Evolutionary conservation across 768 basidiomycete genomes (phyloP).

Genomic region (Serendipita vermifera): DNA sequence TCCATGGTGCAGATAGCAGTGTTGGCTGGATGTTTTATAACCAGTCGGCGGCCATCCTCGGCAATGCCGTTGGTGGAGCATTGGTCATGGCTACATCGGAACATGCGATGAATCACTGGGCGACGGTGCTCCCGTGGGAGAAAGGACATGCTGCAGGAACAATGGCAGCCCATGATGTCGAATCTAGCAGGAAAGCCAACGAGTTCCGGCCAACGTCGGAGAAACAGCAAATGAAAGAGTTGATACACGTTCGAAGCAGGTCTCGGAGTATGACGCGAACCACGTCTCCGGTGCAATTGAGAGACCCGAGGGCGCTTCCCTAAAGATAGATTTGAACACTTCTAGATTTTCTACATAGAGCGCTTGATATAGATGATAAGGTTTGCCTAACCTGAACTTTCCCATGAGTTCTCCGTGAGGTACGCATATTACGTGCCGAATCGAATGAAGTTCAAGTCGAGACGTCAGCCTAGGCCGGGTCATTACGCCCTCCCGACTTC

Average conservation of each 20-base stretch:
- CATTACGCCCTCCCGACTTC: too few species aligned
- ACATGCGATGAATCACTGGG: constrained; percentile 11
- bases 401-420: too few species aligned
- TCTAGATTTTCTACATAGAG: too few species aligned
- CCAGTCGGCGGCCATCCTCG: constrained; percentile 16
- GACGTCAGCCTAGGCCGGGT: too few species aligned
- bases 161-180: constrained; percentile 10
- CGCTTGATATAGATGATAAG: too few species aligned
- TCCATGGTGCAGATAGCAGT: constrained; percentile 15
- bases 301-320: too few species aligned
- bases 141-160: constrained; percentile 9
- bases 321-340: too few species aligned
- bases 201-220: background rate
- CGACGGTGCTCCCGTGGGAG: constrained; percentile 11
- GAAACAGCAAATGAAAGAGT: background rate
- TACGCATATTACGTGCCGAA: too few species aligned
- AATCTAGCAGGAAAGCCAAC: constrained; percentile 4
- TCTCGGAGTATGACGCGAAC: background rate
- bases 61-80: constrained; percentile 16
- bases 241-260: background rate
- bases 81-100: constrained; percentile 13
- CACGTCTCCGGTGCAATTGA: too few species aligned
- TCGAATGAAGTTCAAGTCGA: too few species aligned
- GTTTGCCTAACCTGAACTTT: too few species aligned
- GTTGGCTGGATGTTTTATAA: constrained; percentile 16